Evolutionary conservation across 768 basidiomycete genomes (phyloP).

Genomic region (Phlebiopsis flavidoalba): DNA sequence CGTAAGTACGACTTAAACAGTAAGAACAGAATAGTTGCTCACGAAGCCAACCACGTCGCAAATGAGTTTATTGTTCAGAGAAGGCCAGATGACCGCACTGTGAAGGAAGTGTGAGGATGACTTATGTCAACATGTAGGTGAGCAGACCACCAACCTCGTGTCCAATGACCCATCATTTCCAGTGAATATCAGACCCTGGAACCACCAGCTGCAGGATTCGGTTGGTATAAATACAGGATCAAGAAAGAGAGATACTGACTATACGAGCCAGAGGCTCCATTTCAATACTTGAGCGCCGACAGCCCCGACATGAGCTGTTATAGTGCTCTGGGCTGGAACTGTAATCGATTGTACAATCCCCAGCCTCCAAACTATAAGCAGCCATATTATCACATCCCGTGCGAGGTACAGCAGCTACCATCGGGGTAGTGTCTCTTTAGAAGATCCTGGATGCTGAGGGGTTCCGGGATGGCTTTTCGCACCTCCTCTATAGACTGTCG

Average conservation of each 20-base stretch:
- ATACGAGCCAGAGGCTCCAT: not conserved
- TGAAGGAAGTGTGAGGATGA: not conserved
- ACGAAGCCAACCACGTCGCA: constrained; percentile 18
- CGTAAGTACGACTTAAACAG: not conserved
- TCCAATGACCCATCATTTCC: constrained; percentile 23
- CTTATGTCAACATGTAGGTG: too few relatives aligned
- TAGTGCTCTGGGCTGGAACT: not conserved
- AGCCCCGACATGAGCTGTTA: not conserved
- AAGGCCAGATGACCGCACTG: constrained; percentile 21
- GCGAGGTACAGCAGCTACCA: constrained; percentile 1
- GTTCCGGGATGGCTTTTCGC: constrained; percentile 3
- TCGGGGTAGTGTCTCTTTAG: not conserved
- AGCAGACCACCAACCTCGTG: constrained; percentile 14
- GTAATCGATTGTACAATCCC: constrained; percentile 1
- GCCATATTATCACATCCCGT: constrained; percentile 3
- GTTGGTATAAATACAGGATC: not conserved
- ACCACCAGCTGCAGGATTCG: constrained; percentile 17
- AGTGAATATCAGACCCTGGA: constrained; percentile 19
- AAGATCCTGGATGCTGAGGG: not conserved
- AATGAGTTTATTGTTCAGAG: constrained; percentile 9
- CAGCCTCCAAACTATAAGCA: not conserved
- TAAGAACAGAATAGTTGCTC: not conserved
- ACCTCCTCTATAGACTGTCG: constrained; percentile 1
- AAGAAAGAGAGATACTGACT: not conserved
- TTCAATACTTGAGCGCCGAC: not conserved